Conservation (phyloP, 345 rosid species). For the Angophora floribunda region DNA sequence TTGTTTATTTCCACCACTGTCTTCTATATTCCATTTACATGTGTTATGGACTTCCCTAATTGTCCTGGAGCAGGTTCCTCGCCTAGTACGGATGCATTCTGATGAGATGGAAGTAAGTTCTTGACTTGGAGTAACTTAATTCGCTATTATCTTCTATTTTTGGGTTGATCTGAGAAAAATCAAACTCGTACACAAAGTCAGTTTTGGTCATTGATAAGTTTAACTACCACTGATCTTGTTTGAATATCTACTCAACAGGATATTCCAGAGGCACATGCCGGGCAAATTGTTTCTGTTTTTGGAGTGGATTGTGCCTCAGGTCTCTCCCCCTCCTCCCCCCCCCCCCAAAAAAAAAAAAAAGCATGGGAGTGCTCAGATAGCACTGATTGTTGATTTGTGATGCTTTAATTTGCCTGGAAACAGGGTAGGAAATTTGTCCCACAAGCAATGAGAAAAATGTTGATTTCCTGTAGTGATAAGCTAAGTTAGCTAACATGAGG, state of each 20-base stretch:
- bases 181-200: background rate
- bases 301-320: constrained; percentile 99
- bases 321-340: background rate
- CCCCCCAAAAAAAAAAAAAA: background rate
- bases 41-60: background rate
- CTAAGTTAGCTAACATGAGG: background rate
- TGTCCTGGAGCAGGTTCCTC: constrained; percentile 62
- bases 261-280: constrained; percentile 98
- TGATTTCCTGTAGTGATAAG: background rate
- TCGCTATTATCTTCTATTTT: background rate
- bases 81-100: constrained; percentile 94
- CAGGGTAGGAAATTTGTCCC: background rate
- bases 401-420: background rate
- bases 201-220: background rate
- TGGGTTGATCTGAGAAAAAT: background rate
- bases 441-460: background rate
- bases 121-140: background rate
- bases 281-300: constrained; percentile 97
- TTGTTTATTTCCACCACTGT: background rate
- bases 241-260: constrained; percentile 33
- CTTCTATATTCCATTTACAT: background rate
- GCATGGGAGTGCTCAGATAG: background rate
- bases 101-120: constrained; percentile 88
- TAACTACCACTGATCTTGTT: background rate
- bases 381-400: background rate